Evolutionary conservation across 441 rosid genomes (phyloP).

Genomic region (Populus tomentosa): DNA sequence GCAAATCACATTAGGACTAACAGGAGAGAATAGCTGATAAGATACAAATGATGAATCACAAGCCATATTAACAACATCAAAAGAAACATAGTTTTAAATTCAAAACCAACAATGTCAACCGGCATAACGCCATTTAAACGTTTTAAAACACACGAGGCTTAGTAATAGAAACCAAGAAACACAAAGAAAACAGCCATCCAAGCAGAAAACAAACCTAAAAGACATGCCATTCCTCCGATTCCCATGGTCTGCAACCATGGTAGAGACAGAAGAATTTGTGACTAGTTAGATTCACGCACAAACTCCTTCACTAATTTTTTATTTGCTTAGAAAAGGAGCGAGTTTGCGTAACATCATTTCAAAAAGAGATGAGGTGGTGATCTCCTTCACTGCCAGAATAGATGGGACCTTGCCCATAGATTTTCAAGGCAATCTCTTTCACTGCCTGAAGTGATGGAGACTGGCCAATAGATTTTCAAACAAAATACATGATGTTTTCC

Average conservation of each 20-base stretch:
- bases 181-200: background rate
- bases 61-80: background rate
- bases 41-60: background rate
- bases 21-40: too few species aligned
- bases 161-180: background rate
- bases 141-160: background rate
- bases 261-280: background rate
- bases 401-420: background rate
- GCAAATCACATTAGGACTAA: too few species aligned
- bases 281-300: slow-evolving; percentile 66
- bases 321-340: slow-evolving; percentile 27
- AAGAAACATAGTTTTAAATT: background rate
- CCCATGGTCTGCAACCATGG: background rate
- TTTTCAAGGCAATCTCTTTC: slow-evolving; percentile 30
- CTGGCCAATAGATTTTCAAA: background rate
- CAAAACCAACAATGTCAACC: too few species aligned
- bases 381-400: background rate
- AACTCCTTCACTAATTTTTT: slow-evolving; percentile 28
- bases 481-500: too few species aligned
- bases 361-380: background rate
- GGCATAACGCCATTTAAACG: too few species aligned
- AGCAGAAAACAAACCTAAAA: background rate
- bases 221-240: background rate
- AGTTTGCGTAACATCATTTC: slow-evolving; percentile 25
- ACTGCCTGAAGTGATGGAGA: background rate